Percentiles rank a stretch among this genome's conserved stretches.
Evolutionary conservation across 768 basidiomycete genomes (phyloP).

Genomic region (Exidia glandulosa): DNA sequence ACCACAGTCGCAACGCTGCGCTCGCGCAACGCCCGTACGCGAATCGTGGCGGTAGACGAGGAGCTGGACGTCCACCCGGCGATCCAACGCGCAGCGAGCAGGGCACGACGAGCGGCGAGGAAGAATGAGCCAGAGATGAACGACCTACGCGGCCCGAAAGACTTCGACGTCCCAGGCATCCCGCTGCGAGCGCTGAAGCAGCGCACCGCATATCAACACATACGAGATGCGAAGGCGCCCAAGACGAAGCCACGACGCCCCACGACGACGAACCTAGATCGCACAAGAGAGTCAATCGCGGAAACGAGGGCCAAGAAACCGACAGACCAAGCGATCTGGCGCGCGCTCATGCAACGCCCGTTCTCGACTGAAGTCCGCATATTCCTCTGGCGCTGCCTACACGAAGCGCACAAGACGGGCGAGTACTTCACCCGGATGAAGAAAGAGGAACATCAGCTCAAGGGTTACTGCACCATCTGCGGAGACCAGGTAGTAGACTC

Average conservation of each 20-base stretch:
- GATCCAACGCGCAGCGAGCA: background rate
- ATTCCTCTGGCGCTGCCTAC: background rate
- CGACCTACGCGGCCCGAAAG: background rate
- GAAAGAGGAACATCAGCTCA: background rate
- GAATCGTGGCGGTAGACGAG: background rate
- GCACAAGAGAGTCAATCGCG: background rate
- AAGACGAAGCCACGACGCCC: background rate
- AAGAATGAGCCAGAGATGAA: background rate
- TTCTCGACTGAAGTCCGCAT: background rate
- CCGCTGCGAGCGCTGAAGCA: background rate
- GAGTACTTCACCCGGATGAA: background rate
- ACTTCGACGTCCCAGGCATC: background rate
- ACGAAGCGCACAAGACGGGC: background rate
- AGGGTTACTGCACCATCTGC: background rate
- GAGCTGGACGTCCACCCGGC: background rate
- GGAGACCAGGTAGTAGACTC: no score
- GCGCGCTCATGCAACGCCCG: background rate
- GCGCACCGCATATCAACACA: background rate
- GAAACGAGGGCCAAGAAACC: background rate
- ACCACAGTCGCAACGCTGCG: background rate
- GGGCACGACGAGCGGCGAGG: background rate
- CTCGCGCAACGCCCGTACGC: background rate
- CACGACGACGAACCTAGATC: background rate
- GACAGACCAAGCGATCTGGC: background rate
- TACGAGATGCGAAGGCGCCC: background rate